Base-by-base conservation (phyloP, 805 yeast species). In the Candida mattraensis region DNA sequence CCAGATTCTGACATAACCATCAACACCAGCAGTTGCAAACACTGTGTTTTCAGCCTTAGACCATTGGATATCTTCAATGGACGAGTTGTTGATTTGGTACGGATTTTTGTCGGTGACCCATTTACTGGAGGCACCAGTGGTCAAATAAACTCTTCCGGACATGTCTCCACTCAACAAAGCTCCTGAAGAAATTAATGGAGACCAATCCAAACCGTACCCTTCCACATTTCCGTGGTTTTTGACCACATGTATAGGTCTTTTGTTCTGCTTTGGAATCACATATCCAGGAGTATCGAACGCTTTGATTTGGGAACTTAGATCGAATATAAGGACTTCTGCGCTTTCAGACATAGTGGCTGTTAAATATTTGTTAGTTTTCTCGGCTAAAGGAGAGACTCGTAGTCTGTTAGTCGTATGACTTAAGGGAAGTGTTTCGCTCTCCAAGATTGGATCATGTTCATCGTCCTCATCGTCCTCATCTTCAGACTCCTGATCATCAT, bases 11-110 rank as follows among this genome's bases (percentile, higher is more conserved):
- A 91, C 77, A 56, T 76, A 77, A 6, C 98, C 98, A 57, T 93
- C 99, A 40, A 84, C 74, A 11, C 96, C 97, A 28, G 84, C 91
- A 15, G 94, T 78, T n/a, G 97, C 95, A 59, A 93, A 93, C 19
- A 93, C 99, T 0, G 97, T 87, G 45, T 74, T 75, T 60, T 93
- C 98, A 4, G 89, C 77, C 35, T 83, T 83, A 9, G 96, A 86
- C 97, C 98, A 93, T 63, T 93, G 98, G 40, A 93, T 77, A 58
- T 93, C 99, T 65, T 93, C 99, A 40, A 93, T 83, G n/a, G 93
- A 84, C 24, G 84, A 69, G 37, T 79, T 74, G 16, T 76, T 71
- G 44, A 83, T 80, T 40, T 67, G 70, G 62, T 78, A 93, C 20
- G 97, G 86, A 8, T 80, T 76, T 52, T 80, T 78, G 51, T 91